phyloP scores from a whole-genome alignment of 2,329 filamentous ascomycete genomes.

The Chalaropsis ovoidea region DNA sequence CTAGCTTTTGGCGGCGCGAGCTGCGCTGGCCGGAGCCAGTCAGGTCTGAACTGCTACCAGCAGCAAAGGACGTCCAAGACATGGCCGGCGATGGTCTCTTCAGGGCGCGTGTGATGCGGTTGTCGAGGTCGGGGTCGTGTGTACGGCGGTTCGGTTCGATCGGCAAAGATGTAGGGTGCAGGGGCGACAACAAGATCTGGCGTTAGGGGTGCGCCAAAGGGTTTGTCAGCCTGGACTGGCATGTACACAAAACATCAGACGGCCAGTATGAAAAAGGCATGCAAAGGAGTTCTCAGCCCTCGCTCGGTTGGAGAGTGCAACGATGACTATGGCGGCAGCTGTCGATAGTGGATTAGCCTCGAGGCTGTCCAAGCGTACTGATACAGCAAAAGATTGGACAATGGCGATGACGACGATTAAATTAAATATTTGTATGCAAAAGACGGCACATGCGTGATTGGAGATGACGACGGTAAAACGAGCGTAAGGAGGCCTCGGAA shows the following conservation, averaged over 20 bases:
- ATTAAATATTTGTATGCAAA: too few relatives aligned
- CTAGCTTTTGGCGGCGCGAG: constrained; percentile 66
- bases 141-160: neutral
- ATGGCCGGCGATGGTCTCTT: neutral
- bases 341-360: neutral
- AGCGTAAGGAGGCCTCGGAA: neutral
- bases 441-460: too few relatives aligned
- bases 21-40: constrained; percentile 48
- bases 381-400: neutral
- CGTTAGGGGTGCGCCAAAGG: neutral
- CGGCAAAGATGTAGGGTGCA: neutral
- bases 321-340: too few relatives aligned
- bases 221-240: constrained; percentile 2
- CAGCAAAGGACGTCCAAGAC: constrained; percentile 20
- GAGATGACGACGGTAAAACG: neutral
- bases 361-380: neutral
- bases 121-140: neutral
- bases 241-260: neutral
- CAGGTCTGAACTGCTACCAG: constrained; percentile 22
- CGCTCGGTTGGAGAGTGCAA: too few relatives aligned
- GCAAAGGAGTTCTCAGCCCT: too few relatives aligned
- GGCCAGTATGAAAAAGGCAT: neutral
- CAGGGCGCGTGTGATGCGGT: neutral
- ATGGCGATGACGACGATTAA: neutral
- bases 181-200: neutral